Evolutionary conservation across 768 basidiomycete genomes (phyloP).

Genomic region (Amyloporia xantha): DNA sequence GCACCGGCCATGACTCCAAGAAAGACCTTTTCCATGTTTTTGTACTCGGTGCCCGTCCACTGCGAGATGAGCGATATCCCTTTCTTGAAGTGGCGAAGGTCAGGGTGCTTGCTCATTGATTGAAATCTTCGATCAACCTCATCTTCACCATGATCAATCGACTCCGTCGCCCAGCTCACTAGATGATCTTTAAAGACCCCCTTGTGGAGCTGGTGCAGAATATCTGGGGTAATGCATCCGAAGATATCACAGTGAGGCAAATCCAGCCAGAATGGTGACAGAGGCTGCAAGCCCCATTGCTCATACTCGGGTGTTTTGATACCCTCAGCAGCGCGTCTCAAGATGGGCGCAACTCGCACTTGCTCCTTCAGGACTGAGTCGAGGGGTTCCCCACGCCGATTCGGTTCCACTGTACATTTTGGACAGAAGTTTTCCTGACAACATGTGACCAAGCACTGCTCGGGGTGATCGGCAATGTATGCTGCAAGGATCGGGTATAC

Average conservation of each 20-base stretch:
- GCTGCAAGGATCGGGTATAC: slow-evolving; percentile 20
- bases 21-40: slow-evolving; percentile 25
- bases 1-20: slow-evolving; percentile 21
- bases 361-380: neutral
- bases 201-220: slow-evolving; percentile 44
- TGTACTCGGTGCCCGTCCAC: slow-evolving; percentile 39
- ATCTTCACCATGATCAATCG: slow-evolving; percentile 7
- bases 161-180: slow-evolving; percentile 19
- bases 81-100: slow-evolving; percentile 34
- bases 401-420: slow-evolving; percentile 10
- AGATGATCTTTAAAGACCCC: slow-evolving; percentile 41
- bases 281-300: slow-evolving; percentile 8
- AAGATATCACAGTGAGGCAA: slow-evolving; percentile 37
- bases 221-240: slow-evolving; percentile 28
- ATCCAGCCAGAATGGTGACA: slow-evolving; percentile 35
- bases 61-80: slow-evolving; percentile 36
- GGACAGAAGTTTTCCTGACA: slow-evolving; percentile 17
- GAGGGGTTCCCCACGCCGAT: slow-evolving; percentile 10
- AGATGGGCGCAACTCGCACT: neutral
- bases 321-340: neutral
- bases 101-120: slow-evolving; percentile 24
- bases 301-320: neutral
- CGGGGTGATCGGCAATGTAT: slow-evolving; percentile 23
- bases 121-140: slow-evolving; percentile 34
- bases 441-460: slow-evolving; percentile 20